Conservation (phyloP, 495 filamentous ascomycete species). For the Chlorociboria aeruginascens region DNA sequence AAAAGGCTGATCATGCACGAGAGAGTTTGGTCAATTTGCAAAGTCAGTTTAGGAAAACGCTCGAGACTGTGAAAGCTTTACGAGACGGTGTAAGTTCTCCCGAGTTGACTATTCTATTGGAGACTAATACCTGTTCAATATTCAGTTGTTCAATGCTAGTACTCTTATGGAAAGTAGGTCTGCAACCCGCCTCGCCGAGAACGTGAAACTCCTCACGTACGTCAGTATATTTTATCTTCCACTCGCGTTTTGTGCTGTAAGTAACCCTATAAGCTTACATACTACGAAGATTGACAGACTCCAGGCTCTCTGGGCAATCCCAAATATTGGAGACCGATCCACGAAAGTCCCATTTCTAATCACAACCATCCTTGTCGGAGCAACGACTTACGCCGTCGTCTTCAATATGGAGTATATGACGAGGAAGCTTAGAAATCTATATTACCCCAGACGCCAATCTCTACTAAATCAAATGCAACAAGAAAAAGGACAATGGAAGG, state of each 20-base stretch:
- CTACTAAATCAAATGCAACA: neutral
- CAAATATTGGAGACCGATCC: neutral
- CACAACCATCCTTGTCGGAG: neutral
- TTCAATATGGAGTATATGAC: neutral
- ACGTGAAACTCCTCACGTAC: constrained; percentile 26
- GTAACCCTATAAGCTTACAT: neutral
- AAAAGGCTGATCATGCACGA: neutral
- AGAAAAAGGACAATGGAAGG: neutral
- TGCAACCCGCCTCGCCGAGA: constrained; percentile 24
- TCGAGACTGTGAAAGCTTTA: no score
- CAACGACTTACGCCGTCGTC: neutral
- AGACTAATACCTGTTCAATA: neutral
- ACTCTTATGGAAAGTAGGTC: constrained; percentile 23
- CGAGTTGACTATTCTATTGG: neutral
- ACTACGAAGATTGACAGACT: no score
- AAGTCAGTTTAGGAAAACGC: neutral
- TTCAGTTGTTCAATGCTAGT: constrained; percentile 5
- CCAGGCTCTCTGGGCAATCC: neutral
- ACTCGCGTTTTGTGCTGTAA: constrained; percentile 21
- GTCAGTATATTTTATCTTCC: constrained; percentile 28
- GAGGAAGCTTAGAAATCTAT: neutral
- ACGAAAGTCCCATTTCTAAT: neutral
- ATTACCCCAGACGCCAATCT: neutral
- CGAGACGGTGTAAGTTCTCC: no score
- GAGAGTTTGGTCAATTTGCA: neutral